Base-by-base conservation (phyloP, 495 filamentous ascomycete genomes). In the Hypoxylon rickii region DNA sequence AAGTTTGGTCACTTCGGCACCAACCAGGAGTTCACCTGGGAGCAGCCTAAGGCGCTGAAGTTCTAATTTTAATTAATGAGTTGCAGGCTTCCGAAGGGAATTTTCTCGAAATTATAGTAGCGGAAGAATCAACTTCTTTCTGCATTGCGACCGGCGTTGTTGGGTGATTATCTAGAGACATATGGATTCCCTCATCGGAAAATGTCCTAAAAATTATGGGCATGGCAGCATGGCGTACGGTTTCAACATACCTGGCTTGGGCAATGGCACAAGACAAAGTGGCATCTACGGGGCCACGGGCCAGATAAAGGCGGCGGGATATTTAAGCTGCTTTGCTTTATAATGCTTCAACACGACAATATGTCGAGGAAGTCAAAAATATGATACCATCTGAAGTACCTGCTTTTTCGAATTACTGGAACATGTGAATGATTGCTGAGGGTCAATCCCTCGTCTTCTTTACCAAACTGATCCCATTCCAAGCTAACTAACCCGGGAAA, bases 1-100 rank as follows among this genome's bases (percentile, higher is more conserved):
- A 96, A 96, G 89, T 97, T 97, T 76, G 94, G 93, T 66, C 94
- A 98, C 84, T 98, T 98, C 81, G 77, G 77, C 57, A 96, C 93
- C 76, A 94, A 96, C 88, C 94, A 96, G 84, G 79, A 79, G 71
- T 98, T 97, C 85, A 81, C 79, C 74, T 98, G 94, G 94, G 94
- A 98, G 88, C 85, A 96, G 83, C 93, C 94, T 65, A 96, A 96
- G 90, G 70, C 79, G 60, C 87, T 98, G 67, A 89, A 87, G 78
- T 85, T 88, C 75, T 97, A 96, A 82, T 61, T 38, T 50, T n/a
- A n/a, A 47, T 21, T 58, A 36, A 44, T 33, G 22, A 51, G 36
- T 58, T 45, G 21, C 59, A 57, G 64, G 43, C 51, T 60, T 67
- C 67, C 58, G 59, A 58, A 19, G 53, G 51, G 63, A 53, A 65